Conservation (phyloP, 306 rosid species). For the Begonia loranthoides region DNA sequence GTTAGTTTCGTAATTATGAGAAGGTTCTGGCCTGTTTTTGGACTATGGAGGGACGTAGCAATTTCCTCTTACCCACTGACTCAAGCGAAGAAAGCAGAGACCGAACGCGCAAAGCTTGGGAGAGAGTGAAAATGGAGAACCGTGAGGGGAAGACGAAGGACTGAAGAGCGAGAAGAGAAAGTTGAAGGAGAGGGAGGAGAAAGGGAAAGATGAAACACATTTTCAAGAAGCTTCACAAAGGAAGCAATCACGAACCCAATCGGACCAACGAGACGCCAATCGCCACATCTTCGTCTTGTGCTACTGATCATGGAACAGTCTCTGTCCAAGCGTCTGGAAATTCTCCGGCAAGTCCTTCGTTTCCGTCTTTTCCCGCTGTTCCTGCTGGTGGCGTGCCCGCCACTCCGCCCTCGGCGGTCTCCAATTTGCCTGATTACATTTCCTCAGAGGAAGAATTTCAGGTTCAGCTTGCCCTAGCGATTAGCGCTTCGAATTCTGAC, state of each 20-base stretch:
- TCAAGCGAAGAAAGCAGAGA: no score
- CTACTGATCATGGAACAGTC: conserved; percentile 31
- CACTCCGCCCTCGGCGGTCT: conserved; percentile 11
- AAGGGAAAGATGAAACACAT: conserved; percentile 63
- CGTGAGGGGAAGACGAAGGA: background rate
- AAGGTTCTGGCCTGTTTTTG: no score
- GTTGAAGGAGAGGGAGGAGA: conserved; percentile 5
- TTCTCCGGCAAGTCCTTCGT: conserved; percentile 33
- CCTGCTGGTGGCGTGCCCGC: conserved; percentile 7
- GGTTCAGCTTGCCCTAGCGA: conserved; percentile 94
- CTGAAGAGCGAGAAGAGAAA: background rate
- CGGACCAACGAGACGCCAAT: conserved; percentile 50
- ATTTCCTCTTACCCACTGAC: no score
- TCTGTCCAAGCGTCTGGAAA: conserved; percentile 20
- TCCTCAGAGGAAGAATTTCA: conserved; percentile 94
- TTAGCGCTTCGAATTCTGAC: conserved; percentile 94
- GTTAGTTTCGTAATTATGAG: no score
- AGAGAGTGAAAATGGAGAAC: no score
- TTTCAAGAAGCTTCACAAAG: conserved; percentile 97
- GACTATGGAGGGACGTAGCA: no score
- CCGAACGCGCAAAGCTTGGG: no score
- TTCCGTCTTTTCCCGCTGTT: conserved; percentile 16
- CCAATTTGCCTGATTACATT: conserved; percentile 52
- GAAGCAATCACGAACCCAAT: conserved; percentile 62
- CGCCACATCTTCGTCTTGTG: conserved; percentile 27